A percentile compares a stretch with the other conserved stretches of the same genome.
Evolutionary conservation across 345 rosid species (phyloP).

Genomic region (Syzygium aqueum): DNA sequence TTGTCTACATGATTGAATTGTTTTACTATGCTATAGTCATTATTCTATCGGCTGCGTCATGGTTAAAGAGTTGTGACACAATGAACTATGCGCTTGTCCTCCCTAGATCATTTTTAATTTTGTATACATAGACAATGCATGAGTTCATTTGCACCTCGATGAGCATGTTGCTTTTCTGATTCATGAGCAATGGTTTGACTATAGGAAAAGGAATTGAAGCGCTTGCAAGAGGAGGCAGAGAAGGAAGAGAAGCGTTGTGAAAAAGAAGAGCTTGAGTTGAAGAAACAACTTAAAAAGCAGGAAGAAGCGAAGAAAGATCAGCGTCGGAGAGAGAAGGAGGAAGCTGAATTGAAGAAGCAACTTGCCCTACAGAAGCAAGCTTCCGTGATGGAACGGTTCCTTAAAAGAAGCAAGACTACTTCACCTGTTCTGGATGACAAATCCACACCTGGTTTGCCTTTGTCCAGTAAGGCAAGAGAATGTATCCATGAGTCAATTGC

Average conservation of each 20-base stretch:
- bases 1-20: neutral
- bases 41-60: neutral
- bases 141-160: neutral
- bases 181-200: neutral
- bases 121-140: neutral
- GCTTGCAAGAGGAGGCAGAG: constrained; percentile 56
- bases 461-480: constrained; percentile 16
- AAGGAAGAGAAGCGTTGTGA: constrained; percentile 49
- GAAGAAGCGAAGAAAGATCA: constrained; percentile 73
- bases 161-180: neutral
- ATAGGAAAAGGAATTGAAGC: constrained; percentile 71
- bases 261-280: constrained; percentile 57
- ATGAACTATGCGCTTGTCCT: neutral
- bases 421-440: constrained; percentile 19
- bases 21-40: neutral
- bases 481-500: constrained; percentile 30
- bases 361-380: constrained; percentile 70
- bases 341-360: constrained; percentile 53
- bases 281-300: constrained; percentile 52
- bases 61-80: neutral
- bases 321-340: constrained; percentile 66
- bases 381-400: constrained; percentile 83
- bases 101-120: neutral
- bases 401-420: constrained; percentile 45
- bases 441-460: constrained; percentile 13